phyloP scores from a whole-genome alignment of 2,329 filamentous ascomycete genomes.

The Didymella arachidicola region DNA sequence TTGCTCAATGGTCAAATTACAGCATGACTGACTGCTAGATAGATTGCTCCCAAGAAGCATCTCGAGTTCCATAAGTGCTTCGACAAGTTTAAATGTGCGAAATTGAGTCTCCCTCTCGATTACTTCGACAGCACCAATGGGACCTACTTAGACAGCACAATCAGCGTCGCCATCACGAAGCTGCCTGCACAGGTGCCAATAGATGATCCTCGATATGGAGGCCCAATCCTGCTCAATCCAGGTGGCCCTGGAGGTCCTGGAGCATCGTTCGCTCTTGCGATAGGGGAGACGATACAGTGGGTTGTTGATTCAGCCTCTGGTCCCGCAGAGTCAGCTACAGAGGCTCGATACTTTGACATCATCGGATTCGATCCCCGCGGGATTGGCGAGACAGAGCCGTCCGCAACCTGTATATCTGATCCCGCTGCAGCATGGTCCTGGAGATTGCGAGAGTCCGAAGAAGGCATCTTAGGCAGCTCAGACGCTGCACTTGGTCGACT shows the following conservation, averaged over 20 bases:
- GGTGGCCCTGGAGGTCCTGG: constrained; percentile 56
- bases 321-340: constrained; percentile 15
- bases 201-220: constrained; percentile 50
- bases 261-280: constrained; percentile 37
- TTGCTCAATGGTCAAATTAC: not conserved
- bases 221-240: constrained; percentile 54
- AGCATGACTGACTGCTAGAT: constrained; percentile 24
- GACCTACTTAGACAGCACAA: constrained; percentile 36
- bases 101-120: constrained; percentile 47
- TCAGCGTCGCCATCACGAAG: constrained; percentile 45
- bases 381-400: constrained; percentile 48
- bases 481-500: constrained; percentile 53
- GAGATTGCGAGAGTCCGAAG: constrained; percentile 46
- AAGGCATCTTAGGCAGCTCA: constrained; percentile 52
- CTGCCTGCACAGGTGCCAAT: constrained; percentile 47
- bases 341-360: constrained; percentile 53
- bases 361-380: constrained; percentile 57
- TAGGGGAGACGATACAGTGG: constrained; percentile 36
- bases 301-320: constrained; percentile 39
- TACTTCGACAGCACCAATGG: constrained; percentile 51
- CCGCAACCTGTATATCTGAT: constrained; percentile 47
- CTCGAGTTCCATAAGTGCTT: constrained; percentile 46
- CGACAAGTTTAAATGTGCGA: constrained; percentile 45
- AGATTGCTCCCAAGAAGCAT: constrained; percentile 37
- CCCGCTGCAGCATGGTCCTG: constrained; percentile 45